Evolutionary conservation across 2,329 filamentous ascomycete species (phyloP), one percentile per base, ranked within the genome.

Genomic region (Aspergillus sp.): DNA sequence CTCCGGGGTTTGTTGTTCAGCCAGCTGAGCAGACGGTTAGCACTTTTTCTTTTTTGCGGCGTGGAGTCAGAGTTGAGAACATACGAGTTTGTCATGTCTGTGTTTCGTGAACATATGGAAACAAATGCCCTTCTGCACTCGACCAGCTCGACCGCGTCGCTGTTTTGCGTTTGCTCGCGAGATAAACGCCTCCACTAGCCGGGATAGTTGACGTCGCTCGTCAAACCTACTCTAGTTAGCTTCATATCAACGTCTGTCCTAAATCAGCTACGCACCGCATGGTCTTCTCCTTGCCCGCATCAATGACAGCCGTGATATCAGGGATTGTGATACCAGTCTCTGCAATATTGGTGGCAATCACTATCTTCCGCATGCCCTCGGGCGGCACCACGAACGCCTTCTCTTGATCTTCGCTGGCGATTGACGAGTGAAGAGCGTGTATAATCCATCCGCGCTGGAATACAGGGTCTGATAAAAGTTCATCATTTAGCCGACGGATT

Each of bases 271-370:
- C 52, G 13, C 61, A 76, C 69, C 75, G 83, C 93, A 97, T 97
- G 74, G 96, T 93, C 64, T 96, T 92, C 75, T 98, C 93, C 74
- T 96, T 98, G 56, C 95, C 95, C 0, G 92, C 93, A 73, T 99
- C 95, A 58, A 99, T 89, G 46, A 99, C 95, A 66, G 93, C 96
- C 0, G 95, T 98, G 30, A 99, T 91, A 71, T 99, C 95, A 1
- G 95, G 95, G 64, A 99, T 99, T 0, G 95, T 99, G 70, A 99
- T 96, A 79, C 71, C 95, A 0, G 95, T 99, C 74, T 99, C 95
- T 4, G 95, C 95, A 72, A 99, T 99, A 70, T 99, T 99, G 13
- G 95, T 99, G 2, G 95, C 93, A 54, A 99, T 83, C 2, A 99
- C 93, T 62, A 99, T 95, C 77, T 99, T 99, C 61, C 93, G 85